A percentile compares a stretch with the other conserved stretches of the same genome.
Conservation (phyloP, 768 basidiomycete species). For the Leccinum pellstonianum region DNA sequence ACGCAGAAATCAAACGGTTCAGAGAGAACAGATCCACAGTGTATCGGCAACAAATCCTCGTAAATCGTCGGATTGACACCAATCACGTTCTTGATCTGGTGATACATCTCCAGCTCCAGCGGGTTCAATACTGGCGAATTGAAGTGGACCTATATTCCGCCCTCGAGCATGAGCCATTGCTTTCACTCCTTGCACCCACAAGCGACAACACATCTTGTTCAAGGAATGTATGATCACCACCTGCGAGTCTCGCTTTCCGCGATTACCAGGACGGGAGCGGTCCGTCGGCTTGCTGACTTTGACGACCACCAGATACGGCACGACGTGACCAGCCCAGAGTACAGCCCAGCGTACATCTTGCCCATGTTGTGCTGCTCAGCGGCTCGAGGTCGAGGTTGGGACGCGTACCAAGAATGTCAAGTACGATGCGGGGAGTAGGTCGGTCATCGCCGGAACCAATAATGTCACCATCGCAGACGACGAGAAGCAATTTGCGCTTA, state of each 20-base stretch:
- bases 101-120: no score
- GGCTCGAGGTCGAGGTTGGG: constrained; percentile 93
- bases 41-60: constrained; percentile 96
- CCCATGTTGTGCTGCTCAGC: no score
- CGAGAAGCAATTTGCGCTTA: constrained; percentile 89
- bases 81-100: no score
- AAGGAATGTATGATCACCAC: constrained; percentile 96
- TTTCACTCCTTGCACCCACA: neutral
- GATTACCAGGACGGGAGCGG: constrained; percentile 84
- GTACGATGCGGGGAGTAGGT: constrained; percentile 92
- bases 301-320: constrained; percentile 76
- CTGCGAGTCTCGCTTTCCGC: constrained; percentile 98
- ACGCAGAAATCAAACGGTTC: constrained; percentile 92
- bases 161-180: neutral
- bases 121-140: constrained; percentile 84
- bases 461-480: constrained; percentile 98
- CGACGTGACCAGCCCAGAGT: no score
- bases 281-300: constrained; percentile 97
- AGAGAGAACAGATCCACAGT: constrained; percentile 84
- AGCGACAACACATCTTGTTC: constrained; percentile 67
- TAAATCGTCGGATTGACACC: no score
- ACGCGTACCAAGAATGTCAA: constrained; percentile 94
- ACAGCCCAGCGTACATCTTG: no score
- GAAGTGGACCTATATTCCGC: constrained; percentile 76
- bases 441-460: constrained; percentile 96